Base-by-base conservation (phyloP, 2,329 filamentous ascomycete genomes). In the Esteya vermicola region DNA sequence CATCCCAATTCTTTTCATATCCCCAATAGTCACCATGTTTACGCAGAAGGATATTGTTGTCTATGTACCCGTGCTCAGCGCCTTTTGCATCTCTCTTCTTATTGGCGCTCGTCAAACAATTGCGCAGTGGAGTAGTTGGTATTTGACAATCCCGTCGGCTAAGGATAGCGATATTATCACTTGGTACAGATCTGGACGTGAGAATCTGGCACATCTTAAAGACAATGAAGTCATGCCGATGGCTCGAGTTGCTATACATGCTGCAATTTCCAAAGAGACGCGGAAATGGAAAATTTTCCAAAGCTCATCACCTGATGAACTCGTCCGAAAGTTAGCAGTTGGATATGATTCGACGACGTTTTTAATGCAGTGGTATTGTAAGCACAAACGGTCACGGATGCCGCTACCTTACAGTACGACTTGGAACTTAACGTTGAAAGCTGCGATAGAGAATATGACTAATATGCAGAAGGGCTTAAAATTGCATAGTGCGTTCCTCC, bases 161-260 rank as follows among this genome's bases (percentile, higher is more conserved):
- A 62, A 60, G 36, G 65, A 69, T 48, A 50, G 53, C 18, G 63
- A 65, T 36, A 55, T 69, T 4, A 57, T 64, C 27, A 54, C 59
- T 7, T 69, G 64, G 62, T 68, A 48, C 35, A 42, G 45, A 32
- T 1, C 25, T 33, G 9, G 39, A 44, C 16, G 13, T 42, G 21
- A 67, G 46, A 66, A n/a, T 67, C 60, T 4, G 70, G 68, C 65
- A 55, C 55, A n/a, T n/a, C n/a, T n/a, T n/a, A n/a, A n/a, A n/a
- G 41, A 55, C 57, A 44, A 54, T 50, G 9, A 50, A 57, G 14
- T 51, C 52, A 44, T 53, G 50, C 34, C 60, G 49, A 6, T 42
- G 4, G 47, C 48, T 14, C 43, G 48, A 12, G 36, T 25, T 9
- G 43, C 44, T 10, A 45, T 51, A 9, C 53, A 59, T 38, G 55